These are phyloP conservation scores for Yarrowia sp. DNA, from an alignment of 805 yeast species.

Conservation along the genomic window DNA sequence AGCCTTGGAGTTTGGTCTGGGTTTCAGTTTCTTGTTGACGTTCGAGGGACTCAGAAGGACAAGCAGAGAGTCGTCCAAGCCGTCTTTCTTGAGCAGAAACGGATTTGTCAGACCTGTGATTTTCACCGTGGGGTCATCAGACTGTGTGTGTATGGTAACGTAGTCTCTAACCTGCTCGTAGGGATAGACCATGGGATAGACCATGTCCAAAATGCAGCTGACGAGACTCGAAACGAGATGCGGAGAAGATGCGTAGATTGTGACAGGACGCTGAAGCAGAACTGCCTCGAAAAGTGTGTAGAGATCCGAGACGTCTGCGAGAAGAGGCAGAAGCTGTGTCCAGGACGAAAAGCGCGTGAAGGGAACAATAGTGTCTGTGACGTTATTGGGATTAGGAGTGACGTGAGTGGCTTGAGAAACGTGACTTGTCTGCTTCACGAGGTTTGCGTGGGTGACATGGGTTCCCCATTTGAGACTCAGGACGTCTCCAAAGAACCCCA, in stretches of 20 bases:
- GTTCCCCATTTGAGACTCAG: neutral
- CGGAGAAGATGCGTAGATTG: constrained; percentile 32
- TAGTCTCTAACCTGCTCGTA: constrained; percentile 32
- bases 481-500: constrained; percentile 2
- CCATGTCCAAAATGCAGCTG: constrained; percentile 30
- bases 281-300: constrained; percentile 33
- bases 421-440: neutral
- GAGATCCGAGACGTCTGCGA: constrained; percentile 29
- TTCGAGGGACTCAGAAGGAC: neutral
- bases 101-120: constrained; percentile 33
- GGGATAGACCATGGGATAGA: constrained; percentile 31
- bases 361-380: neutral
- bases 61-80: neutral
- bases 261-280: constrained; percentile 30
- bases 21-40: neutral
- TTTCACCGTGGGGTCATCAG: neutral
- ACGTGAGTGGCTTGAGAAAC: neutral
- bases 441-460: neutral
- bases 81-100: constrained; percentile 28
- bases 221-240: constrained; percentile 33
- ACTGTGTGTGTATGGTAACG: constrained; percentile 34
- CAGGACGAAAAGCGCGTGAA: neutral
- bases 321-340: constrained; percentile 1
- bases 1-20: neutral
- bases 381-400: too few relatives aligned